Evolutionary conservation across 805 yeast genomes (phyloP).

Genomic region (Alloascoidea hylecoeti): DNA sequence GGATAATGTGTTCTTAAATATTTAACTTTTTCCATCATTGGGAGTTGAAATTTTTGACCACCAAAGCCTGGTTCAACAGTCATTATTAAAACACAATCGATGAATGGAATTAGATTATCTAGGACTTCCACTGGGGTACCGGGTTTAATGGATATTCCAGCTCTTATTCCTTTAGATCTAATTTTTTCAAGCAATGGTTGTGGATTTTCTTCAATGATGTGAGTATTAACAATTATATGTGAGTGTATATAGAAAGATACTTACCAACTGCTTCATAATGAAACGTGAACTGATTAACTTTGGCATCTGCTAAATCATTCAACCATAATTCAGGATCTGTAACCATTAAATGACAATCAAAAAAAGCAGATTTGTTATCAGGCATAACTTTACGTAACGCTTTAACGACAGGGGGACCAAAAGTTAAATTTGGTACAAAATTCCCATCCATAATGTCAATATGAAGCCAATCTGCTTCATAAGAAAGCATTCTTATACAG

Average conservation of each 20-base stretch:
- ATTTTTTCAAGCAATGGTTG: slow-evolving; percentile 59
- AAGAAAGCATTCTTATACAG: slow-evolving; percentile 64
- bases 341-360: slow-evolving; percentile 99
- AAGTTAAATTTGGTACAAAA: slow-evolving; percentile 90
- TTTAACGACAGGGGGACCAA: slow-evolving; percentile 84
- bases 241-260: slow-evolving; percentile 2
- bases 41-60: slow-evolving; percentile 90
- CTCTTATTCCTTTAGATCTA: slow-evolving; percentile 73
- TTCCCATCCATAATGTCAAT: slow-evolving; percentile 98
- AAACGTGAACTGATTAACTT: slow-evolving; percentile 93
- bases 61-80: slow-evolving; percentile 99
- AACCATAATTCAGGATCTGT: slow-evolving; percentile 89
- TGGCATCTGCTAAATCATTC: slow-evolving; percentile 78
- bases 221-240: neutral
- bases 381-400: slow-evolving; percentile 72
- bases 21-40: slow-evolving; percentile 93
- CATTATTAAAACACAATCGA: slow-evolving; percentile 96
- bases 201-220: slow-evolving; percentile 39
- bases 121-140: slow-evolving; percentile 79
- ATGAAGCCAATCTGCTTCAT: slow-evolving; percentile 94
- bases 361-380: slow-evolving; percentile 38
- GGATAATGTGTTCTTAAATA: slow-evolving; percentile 63
- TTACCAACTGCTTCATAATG: slow-evolving; percentile 76
- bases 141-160: slow-evolving; percentile 91
- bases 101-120: slow-evolving; percentile 54